Evolutionary conservation across 2,329 filamentous ascomycete genomes (phyloP), one percentile per base, ranked within the genome.

Genomic region (Ambrosiella beaveri): DNA sequence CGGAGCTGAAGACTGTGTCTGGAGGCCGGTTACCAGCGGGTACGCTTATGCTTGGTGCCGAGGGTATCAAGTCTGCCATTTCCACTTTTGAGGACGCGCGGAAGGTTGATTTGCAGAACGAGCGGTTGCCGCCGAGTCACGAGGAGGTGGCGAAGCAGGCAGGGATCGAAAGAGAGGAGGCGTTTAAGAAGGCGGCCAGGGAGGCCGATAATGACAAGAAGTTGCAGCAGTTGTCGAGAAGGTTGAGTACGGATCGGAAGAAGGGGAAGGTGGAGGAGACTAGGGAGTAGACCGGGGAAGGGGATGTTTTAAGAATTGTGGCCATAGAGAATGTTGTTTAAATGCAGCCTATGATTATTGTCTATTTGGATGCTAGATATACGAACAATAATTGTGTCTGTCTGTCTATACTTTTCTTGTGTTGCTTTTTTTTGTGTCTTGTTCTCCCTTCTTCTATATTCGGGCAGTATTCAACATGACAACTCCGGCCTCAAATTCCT

Each of bases 31-130:
- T 98, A 62, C 93, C 93, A 1, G 89, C 90, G 6, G 93, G 93
- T 59, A 98, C 93, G 5, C 83, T 98, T 62, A 97, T 98, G 93
- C 80, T 97, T 57, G 93, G 93, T 60, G 91, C 93, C 0, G 93
- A 98, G 72, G 93, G 93, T 60, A 96, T 97, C 75, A 98, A 97
- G 77, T 90, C 96, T 66, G 93, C 93, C 39, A 98, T 98, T 65
- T 91, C 82, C 71, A 94, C 82, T 65, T 98, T 98, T 64, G 93
- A 98, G 69, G 93, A 98, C 70, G 93, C 93, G 13, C 80, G 89
- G 62, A 97, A 96, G 76, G 90, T 98, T 54, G 93, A 98, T 73
- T 67, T 97, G 62, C 90, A 97, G 73, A 98, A 98, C 70, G 93
- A 98, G 73, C 81, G 88, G 62, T 76, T 98, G 63, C 93, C 93